A percentile compares a stretch with the other conserved stretches of the same genome.
phyloP scores from a whole-genome alignment of 1,284 basidiomycete species.

The Chondrostereum purpureum region DNA sequence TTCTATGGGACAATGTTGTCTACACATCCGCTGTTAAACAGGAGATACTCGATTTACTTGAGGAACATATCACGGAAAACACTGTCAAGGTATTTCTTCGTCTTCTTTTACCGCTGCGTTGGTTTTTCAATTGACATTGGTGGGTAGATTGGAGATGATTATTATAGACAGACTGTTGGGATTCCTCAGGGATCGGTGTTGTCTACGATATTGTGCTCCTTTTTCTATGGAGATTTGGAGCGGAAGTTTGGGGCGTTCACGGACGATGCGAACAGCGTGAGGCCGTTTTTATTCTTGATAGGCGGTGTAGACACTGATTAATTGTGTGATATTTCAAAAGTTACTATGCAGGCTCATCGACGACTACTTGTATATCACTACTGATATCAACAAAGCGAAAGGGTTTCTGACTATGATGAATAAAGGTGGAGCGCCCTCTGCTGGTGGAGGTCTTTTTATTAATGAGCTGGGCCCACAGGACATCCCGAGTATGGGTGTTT shows the following conservation, averaged over 20 bases:
- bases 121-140: conserved; percentile 1
- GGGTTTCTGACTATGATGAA: conserved; percentile 77
- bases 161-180: conserved; percentile 83
- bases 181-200: conserved; percentile 95
- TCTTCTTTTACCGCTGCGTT: neutral
- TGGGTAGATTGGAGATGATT: conserved; percentile 65
- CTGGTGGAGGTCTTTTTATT: neutral
- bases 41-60: conserved; percentile 68
- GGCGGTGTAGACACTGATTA: conserved; percentile 8
- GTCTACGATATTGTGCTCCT: conserved; percentile 84
- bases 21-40: conserved; percentile 53
- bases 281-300: too few species aligned
- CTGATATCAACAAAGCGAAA: conserved; percentile 54
- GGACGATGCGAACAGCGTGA: conserved; percentile 54
- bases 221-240: conserved; percentile 93
- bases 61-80: conserved; percentile 88
- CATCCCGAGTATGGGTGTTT: conserved; percentile 92
- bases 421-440: too few species aligned
- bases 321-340: conserved; percentile 30
- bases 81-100: conserved; percentile 70
- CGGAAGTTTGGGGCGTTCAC: conserved; percentile 53
- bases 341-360: conserved; percentile 83
- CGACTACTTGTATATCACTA: conserved; percentile 89
- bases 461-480: conserved; percentile 45
- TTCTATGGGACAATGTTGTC: conserved; percentile 82